Conservation (phyloP, 331 rosid species). For the Ulmus americana region DNA sequence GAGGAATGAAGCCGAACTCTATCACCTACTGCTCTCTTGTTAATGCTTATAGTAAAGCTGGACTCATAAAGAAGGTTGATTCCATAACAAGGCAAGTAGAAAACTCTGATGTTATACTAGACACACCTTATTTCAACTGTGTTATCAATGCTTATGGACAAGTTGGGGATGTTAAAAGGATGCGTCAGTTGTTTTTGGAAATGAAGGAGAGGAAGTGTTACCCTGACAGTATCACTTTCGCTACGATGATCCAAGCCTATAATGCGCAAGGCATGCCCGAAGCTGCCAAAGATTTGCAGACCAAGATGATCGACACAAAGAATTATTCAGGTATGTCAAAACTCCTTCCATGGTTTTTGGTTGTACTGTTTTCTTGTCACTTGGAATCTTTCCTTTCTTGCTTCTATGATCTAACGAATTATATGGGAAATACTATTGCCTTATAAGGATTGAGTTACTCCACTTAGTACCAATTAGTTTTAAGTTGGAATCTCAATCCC, state of each 20-base stretch:
- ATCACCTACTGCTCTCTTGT: slow-evolving; percentile 76
- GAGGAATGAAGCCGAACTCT: slow-evolving; percentile 78
- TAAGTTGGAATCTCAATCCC: too few species aligned
- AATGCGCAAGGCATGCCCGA: slow-evolving; percentile 60
- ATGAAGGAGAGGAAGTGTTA: slow-evolving; percentile 64
- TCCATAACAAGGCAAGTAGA: slow-evolving; percentile 66
- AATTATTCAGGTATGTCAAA: slow-evolving; percentile 36
- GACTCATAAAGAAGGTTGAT: slow-evolving; percentile 49
- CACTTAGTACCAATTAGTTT: too few species aligned
- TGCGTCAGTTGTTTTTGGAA: slow-evolving; percentile 49
- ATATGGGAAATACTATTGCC: too few species aligned
- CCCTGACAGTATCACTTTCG: slow-evolving; percentile 60
- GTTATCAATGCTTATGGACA: slow-evolving; percentile 62
- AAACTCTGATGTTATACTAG: slow-evolving; percentile 68
- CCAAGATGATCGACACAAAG: slow-evolving; percentile 36
- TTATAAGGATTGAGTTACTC: too few species aligned
- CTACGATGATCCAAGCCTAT: slow-evolving; percentile 66
- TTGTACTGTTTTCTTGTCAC: slow-evolving; percentile 8
- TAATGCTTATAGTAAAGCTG: slow-evolving; percentile 62
- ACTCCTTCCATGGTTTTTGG: slow-evolving; percentile 6
- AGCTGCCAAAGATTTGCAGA: slow-evolving; percentile 55
- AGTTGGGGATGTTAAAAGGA: slow-evolving; percentile 56
- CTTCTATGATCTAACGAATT: too few species aligned
- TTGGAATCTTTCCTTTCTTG: neutral
- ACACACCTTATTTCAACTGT: slow-evolving; percentile 78